Conservation (phyloP, 2,329 filamentous ascomycete species). For the Botryotinia globosa region DNA sequence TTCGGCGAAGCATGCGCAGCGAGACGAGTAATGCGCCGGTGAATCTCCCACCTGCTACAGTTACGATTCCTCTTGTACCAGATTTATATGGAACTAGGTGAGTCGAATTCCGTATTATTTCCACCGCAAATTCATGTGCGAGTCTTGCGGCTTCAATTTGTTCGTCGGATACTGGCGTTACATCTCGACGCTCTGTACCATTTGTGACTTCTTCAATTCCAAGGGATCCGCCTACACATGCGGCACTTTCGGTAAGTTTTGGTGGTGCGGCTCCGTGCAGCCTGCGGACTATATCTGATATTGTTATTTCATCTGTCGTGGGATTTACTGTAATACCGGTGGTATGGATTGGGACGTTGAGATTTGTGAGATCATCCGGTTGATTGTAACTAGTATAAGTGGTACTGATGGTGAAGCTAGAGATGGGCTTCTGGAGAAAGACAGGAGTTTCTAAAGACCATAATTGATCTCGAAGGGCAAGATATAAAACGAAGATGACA, state of each 20-base stretch:
- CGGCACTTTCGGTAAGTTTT: not conserved
- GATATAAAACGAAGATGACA: not conserved
- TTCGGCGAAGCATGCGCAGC: slow-evolving; percentile 42
- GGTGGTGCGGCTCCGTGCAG: slow-evolving; percentile 1
- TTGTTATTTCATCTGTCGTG: too few relatives aligned
- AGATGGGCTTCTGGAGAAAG: not conserved
- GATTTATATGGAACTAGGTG: slow-evolving; percentile 10
- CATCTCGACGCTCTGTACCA: slow-evolving; percentile 13
- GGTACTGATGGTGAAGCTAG: not conserved
- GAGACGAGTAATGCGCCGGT: slow-evolving; percentile 42
- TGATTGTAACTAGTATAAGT: not conserved
- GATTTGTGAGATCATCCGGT: not conserved
- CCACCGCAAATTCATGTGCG: not conserved
- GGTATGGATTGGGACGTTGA: not conserved
- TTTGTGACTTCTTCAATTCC: slow-evolving; percentile 5
- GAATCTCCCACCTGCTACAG: slow-evolving; percentile 40
- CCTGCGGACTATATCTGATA: not conserved
- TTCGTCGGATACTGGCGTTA: slow-evolving; percentile 10
- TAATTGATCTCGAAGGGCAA: not conserved
- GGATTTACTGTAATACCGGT: not conserved
- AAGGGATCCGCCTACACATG: not conserved
- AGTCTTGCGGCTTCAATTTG: not conserved
- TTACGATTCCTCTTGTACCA: slow-evolving; percentile 42
- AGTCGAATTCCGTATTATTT: not conserved
- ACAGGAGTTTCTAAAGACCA: slow-evolving; percentile 12